Evolutionary conservation across 345 rosid genomes (phyloP).

Genomic region (Abelmoschus esculentus): DNA sequence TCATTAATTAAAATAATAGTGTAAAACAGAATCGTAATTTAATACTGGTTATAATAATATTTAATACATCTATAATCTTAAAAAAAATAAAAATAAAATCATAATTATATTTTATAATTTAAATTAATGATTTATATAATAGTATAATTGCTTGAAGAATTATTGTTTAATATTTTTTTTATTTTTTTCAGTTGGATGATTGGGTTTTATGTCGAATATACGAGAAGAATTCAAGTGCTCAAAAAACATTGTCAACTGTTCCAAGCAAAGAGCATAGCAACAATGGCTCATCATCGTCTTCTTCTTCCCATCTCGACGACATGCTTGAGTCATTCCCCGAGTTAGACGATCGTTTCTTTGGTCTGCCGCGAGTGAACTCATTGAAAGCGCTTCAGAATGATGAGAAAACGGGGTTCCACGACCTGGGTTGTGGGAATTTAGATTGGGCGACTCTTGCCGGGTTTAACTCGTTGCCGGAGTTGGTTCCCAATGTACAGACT

Average conservation of each 20-base stretch:
- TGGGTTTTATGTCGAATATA: constrained; percentile 95
- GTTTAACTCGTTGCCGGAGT: constrained; percentile 41
- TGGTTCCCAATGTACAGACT: constrained; percentile 21
- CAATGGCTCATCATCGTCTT: constrained; percentile 52
- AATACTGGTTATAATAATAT: too few species aligned
- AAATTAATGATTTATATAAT: too few species aligned
- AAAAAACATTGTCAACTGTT: constrained; percentile 29
- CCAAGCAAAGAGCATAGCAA: constrained; percentile 61
- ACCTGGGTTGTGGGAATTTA: constrained; percentile 38
- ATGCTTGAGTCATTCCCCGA: constrained; percentile 66
- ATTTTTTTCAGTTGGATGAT: constrained; percentile 59
- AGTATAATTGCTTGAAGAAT: background rate
- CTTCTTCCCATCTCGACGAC: constrained; percentile 74
- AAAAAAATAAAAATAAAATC: too few species aligned
- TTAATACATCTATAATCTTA: too few species aligned
- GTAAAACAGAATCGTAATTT: too few species aligned
- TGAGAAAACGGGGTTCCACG: constrained; percentile 31
- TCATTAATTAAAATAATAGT: too few species aligned
- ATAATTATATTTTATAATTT: too few species aligned
- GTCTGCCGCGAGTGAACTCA: constrained; percentile 44
- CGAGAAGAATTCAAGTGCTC: constrained; percentile 63
- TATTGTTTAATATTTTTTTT: background rate
- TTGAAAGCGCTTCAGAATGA: constrained; percentile 39
- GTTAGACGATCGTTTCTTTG: constrained; percentile 40
- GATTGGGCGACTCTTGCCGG: constrained; percentile 79